Base-by-base conservation (phyloP, 495 filamentous ascomycete species). In the Acidomyces sp. region DNA sequence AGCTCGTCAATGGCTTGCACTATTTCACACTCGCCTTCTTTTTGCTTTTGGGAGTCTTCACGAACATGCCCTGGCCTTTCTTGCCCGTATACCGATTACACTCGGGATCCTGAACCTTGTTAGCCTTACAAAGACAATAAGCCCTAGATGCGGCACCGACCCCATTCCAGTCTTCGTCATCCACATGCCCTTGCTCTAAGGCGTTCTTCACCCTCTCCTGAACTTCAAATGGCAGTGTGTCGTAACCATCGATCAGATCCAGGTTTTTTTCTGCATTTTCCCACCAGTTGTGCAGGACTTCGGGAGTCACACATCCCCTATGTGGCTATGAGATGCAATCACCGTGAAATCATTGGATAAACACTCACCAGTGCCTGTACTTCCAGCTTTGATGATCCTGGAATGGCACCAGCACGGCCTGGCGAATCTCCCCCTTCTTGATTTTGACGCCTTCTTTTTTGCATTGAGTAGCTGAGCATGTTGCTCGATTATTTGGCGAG, bases 301-400 rank as follows among this genome's bases (percentile, higher is more conserved):
- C 55, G 1, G 82, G 80, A 6, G 82, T 86, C 24, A 78, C 69
- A 42, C 84, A 92, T n/a, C 83, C 84, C 83, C 83, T 87, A 11
- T 25, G 7, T 29, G 19, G n/a, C 18, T n/a, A 10, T 4, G 15
- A 40, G 11, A 4, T 18, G 7, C 29, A 18, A 42, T n/a, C n/a
- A n/a, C n/a, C 7, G 17, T 15, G 27, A 11, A 5, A 13, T 21
- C 18, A 37, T 6, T 6, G 26, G 24, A 43, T 37, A 11, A 16
- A 27, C 23, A 42, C 70, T 53, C 62, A 88, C 85, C 85, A 93
- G 57, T 93, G 85, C 42, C 75, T 71, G 74, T 75, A 93, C 33
- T 54, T 52, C 68, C 70, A 90, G 42, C 62, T 59, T 37, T 68
- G 64, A 29, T 64, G 54, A 4, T 54, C 59, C 0, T 65, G 46